Percentiles rank a stretch among this genome's conserved stretches.
phyloP scores from a whole-genome alignment of 805 yeast genomes.

The baker's yeast (Saccharomyces cerevisiae) region DNA sequence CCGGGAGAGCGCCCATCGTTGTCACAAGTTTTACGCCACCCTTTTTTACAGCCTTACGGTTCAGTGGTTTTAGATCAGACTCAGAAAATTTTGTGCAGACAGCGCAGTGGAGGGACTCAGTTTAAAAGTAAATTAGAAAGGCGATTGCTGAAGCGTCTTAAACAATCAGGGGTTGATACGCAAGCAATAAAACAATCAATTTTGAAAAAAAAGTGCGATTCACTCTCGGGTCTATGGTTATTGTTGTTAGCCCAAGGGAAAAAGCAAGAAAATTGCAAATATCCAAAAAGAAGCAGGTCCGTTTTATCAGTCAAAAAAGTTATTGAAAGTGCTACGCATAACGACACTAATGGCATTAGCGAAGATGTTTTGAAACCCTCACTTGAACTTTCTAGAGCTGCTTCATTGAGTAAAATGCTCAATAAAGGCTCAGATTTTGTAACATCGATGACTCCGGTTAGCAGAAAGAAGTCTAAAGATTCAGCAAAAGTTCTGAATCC shows the following conservation, averaged over 20 bases:
- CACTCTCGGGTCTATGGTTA: conserved; percentile 69
- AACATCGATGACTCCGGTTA: background rate
- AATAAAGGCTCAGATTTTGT: conserved; percentile 7
- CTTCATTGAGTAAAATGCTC: conserved; percentile 10
- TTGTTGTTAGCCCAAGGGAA: conserved; percentile 46
- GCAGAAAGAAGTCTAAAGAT: background rate
- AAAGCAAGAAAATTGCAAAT: conserved; percentile 25
- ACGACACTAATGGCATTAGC: background rate
- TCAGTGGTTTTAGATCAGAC: conserved; percentile 34
- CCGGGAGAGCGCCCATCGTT: conserved; percentile 56
- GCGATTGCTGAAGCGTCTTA: conserved; percentile 49
- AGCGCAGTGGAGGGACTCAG: conserved; percentile 33
- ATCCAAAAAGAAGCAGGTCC: conserved; percentile 32
- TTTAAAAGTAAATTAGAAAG: conserved; percentile 58
- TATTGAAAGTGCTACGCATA: conserved; percentile 14
- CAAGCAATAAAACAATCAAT: conserved; percentile 54
- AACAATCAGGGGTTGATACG: conserved; percentile 54
- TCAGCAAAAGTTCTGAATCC: background rate
- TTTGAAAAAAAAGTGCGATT: conserved; percentile 51
- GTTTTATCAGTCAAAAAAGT: conserved; percentile 28
- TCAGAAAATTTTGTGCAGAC: conserved; percentile 31
- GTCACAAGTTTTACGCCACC: conserved; percentile 42
- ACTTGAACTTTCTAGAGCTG: background rate
- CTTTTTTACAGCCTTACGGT: conserved; percentile 43
- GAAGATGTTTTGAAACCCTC: background rate